Evolutionary conservation across 495 filamentous ascomycete species (phyloP), one percentile per base, ranked within the genome.

Genomic region (Lasiosphaeria ovina): DNA sequence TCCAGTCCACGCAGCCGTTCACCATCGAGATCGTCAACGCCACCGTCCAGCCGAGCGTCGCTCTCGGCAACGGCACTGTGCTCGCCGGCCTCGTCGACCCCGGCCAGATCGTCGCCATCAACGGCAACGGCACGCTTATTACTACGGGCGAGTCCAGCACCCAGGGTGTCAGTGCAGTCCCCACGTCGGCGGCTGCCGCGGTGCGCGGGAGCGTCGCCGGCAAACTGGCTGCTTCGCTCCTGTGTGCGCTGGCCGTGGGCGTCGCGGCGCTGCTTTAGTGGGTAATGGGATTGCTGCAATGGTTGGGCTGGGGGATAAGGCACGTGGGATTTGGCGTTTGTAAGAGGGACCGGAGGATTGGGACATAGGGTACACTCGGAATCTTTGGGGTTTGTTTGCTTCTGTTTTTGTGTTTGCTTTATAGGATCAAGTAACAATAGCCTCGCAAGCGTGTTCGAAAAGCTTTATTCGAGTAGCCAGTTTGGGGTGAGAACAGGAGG

Each of bases 51-150:
- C 54, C 62, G 12, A 60, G 54, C 3, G 56, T 44, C 14, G 45
- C 61, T 14, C 51, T 73, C 9, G 73, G 72, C 6, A 71, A 68
- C 36, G 73, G 70, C 1, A 73, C 72, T 6, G 71, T 69, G 3
- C 62, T 67, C 35, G 55, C 12, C 4, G 61, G 45, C 11, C 35
- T 57, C 10, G 36, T 55, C 4, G 17, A 32, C 4, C 6, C 51
- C 35, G 47, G 53, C 17, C 12, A 3, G 14, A 11, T 51, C 17
- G n/a, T 53, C 34, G 7, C 38, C 6, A n/a, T n/a, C 12, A n/a
- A n/a, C 12, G 16, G 16, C 12, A 47, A 47, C 11, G 12, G 12
- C 4, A n/a, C 16, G 7, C 44, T 47, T n/a, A 1, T n/a, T 11
- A 47, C 8, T n/a, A 47, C 6, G 44, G 4, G 44, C 44, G 12